Conservation (phyloP, 305 asterid species). For the Ilex paraguariensis region DNA sequence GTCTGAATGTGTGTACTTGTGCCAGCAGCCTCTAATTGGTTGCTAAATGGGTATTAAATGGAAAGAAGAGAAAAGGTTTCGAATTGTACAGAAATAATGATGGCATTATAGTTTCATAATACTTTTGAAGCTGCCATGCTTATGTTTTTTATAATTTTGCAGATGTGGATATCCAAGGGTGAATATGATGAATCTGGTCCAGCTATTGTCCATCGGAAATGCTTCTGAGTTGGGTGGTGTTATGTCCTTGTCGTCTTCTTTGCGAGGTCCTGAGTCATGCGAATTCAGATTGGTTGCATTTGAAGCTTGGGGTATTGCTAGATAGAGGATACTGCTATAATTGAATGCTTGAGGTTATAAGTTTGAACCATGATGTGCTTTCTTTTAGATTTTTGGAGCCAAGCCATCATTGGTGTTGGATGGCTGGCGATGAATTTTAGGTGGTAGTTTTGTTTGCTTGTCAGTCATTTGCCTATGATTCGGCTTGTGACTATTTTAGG, state of each 20-base stretch:
- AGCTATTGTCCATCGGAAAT: background rate
- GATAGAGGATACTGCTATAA: background rate
- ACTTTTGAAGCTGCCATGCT: background rate
- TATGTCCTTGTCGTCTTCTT: too few species aligned
- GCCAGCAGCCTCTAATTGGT: too few species aligned
- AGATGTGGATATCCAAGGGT: background rate
- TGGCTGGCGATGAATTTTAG: background rate
- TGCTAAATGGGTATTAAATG: too few species aligned
- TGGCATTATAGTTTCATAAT: background rate
- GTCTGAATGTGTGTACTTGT: too few species aligned
- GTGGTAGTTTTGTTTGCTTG: background rate
- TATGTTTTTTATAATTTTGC: background rate
- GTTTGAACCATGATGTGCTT: background rate
- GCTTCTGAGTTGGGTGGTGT: background rate
- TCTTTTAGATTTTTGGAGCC: background rate
- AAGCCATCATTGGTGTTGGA: background rate
- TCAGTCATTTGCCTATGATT: too few species aligned
- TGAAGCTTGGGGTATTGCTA: background rate
- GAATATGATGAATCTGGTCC: slow-evolving; percentile 1
- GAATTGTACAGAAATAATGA: too few species aligned
- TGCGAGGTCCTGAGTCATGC: background rate
- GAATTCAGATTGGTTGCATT: too few species aligned
- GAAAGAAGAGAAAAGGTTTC: too few species aligned
- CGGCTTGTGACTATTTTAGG: background rate
- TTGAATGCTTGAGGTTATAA: background rate